Base-by-base conservation (phyloP, 2,329 filamentous ascomycete species). In the Paecilomyces sp. region DNA sequence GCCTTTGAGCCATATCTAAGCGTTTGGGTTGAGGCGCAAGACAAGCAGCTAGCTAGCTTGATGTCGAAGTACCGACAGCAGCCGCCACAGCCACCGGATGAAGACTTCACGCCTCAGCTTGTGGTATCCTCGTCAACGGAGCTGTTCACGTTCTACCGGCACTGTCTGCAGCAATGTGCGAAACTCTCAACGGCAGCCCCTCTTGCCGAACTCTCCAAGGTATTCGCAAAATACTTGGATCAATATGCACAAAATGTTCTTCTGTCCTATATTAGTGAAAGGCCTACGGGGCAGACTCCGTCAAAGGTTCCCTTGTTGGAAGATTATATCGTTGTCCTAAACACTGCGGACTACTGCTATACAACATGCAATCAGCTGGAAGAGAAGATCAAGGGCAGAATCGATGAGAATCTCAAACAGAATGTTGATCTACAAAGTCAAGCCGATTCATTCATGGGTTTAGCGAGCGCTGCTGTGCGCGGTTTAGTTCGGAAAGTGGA, bases 331-430 rank as follows among this genome's bases (percentile, higher is more conserved):
- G 79, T 96, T 3, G 92, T 97, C 1, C 81, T 99, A 55, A 99
- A 99, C 71, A 97, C 94, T 1, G 93, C 94, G 0, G 94, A 99
- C 70, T 99, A 97, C 74, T 99, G 94, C 84, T 93, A 97, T 70
- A 86, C 86, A 28, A 97, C 96, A 31, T 94, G 92, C 55, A 92
- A 88, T 55, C 93, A 97, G 71, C 82, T 99, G 0, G 93, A 97
- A 72, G 92, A 97, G 68, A 96, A 90, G 74, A 92, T 99, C 74
- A 93, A 91, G 76, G 88, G 90, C 67, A 86, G 92, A 9, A 92
- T 99, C 63, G 94, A 97, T 64, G 81, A 85, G 54, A 89, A 92
- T 1, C 80, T 96, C 36, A 85, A 85, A 15, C 77, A 85, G 31
- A 87, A 85, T 63, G 89, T 99, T 6, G 93, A 97, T 72, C 78